Percentiles rank a stretch among this genome's conserved stretches.
Evolutionary conservation across 176 grass and related monocot species (phyloP).

Genomic region (Triticum monococcum): DNA sequence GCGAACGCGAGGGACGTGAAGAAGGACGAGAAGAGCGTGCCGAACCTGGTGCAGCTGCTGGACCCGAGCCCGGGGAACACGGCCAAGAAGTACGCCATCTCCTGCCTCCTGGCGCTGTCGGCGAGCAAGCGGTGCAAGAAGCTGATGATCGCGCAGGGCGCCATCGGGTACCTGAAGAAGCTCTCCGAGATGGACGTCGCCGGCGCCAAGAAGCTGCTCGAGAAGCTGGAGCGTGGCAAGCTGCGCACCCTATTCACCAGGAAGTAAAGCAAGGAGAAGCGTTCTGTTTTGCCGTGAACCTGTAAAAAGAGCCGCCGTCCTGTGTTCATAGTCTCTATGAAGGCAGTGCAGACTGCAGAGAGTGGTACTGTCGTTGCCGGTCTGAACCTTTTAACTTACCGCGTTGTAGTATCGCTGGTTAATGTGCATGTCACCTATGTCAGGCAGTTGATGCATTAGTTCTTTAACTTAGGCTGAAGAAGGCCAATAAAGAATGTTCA

Average conservation of each 20-base stretch:
- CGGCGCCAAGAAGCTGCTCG: slow-evolving; percentile 83
- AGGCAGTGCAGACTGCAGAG: slow-evolving; percentile 40
- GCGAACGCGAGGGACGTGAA: slow-evolving; percentile 68
- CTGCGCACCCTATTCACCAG: slow-evolving; percentile 71
- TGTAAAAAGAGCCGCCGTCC: slow-evolving; percentile 61
- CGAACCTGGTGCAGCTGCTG: slow-evolving; percentile 93
- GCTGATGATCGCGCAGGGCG: slow-evolving; percentile 88
- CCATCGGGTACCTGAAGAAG: slow-evolving; percentile 97
- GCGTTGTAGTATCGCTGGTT: slow-evolving; percentile 25
- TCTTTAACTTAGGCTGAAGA: slow-evolving; percentile 30
- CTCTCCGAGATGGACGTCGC: slow-evolving; percentile 84
- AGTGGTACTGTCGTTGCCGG: background rate
- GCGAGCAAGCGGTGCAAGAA: slow-evolving; percentile 85
- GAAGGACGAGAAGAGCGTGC: slow-evolving; percentile 96
- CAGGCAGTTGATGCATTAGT: slow-evolving; percentile 14
- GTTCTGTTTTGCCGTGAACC: slow-evolving; percentile 36
- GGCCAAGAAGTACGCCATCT: slow-evolving; percentile 96
- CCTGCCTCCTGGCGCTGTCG: slow-evolving; percentile 63
- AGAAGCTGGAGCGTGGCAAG: slow-evolving; percentile 80
- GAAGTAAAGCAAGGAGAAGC: slow-evolving; percentile 47
- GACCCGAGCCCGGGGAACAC: slow-evolving; percentile 87
- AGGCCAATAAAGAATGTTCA: slow-evolving; percentile 36
- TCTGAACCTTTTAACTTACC: slow-evolving; percentile 39
- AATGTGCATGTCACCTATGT: slow-evolving; percentile 19
- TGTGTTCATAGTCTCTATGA: slow-evolving; percentile 88